Percentiles rank a stretch among this genome's conserved stretches.
These are phyloP conservation scores for Aspergillus ochraceoroseus DNA, from an alignment of 2,329 filamentous ascomycete genomes.

Conservation along the genomic window DNA sequence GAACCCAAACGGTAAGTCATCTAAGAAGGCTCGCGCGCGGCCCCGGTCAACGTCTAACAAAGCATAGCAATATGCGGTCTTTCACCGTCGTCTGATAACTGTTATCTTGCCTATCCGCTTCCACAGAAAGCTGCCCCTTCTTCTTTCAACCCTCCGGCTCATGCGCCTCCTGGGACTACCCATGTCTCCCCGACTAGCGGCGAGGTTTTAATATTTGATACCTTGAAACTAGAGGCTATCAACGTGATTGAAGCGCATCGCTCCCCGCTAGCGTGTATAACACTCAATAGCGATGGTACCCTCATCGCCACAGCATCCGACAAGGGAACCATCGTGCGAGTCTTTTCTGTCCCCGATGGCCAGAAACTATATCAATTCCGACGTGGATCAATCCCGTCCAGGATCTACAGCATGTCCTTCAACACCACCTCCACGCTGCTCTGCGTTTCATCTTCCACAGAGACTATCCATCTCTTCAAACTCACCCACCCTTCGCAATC, in stretches of 20 bases:
- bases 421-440: conserved; percentile 89
- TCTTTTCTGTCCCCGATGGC: conserved; percentile 86
- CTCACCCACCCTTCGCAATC: conserved; percentile 48
- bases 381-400: conserved; percentile 87
- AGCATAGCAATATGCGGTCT: conserved; percentile 74
- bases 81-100: conserved; percentile 90
- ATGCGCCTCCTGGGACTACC: conserved; percentile 70
- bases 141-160: conserved; percentile 60
- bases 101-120: conserved; percentile 89
- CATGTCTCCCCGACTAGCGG: conserved; percentile 81
- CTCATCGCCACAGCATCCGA: conserved; percentile 91
- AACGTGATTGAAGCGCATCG: conserved; percentile 95
- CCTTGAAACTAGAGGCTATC: conserved; percentile 80
- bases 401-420: conserved; percentile 98
- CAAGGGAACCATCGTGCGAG: conserved; percentile 93
- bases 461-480: conserved; percentile 95
- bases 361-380: conserved; percentile 96
- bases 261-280: conserved; percentile 82
- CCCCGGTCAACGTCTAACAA: conserved; percentile 15
- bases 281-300: conserved; percentile 87
- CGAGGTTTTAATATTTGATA: conserved; percentile 89
- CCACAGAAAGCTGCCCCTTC: conserved; percentile 59
- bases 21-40: neutral
- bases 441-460: conserved; percentile 91
- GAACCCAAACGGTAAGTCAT: conserved; percentile 64